Evolutionary conservation across 768 basidiomycete genomes (phyloP), one percentile per base, ranked within the genome.

Genomic region (Fibroporia radiculosa): DNA sequence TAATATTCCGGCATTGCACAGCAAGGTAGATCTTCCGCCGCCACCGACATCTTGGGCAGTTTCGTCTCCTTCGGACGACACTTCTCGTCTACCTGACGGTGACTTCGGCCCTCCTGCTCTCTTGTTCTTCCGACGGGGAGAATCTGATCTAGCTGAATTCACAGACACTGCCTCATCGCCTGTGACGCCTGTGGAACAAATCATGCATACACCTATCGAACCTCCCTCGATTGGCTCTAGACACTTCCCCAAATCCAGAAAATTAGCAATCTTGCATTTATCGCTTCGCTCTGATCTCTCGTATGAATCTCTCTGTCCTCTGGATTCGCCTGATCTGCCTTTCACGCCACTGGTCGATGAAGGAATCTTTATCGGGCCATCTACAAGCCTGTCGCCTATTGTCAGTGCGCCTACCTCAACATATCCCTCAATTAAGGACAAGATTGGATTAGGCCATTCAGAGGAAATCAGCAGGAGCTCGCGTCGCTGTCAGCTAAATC

Each of bases 151-250:
- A 35, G 8, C 34, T 35, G 8, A 12, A n/a, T 35, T 12, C 34
- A 8, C 29, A 31, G 29, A n/a, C 8, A 19, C 13, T 35, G 10
- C 16, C 16, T 8, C 16, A 10, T 28, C 46, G 19, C 52, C 58
- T 12, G 40, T 57, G 14, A 54, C 55, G 6, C 55, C 65, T 19
- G 35, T 49, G 4, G 62, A 64, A 28, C 63, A 66, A 53, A 34
- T 54, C n/a, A 45, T 59, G n/a, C 60, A 60, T 34, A 50, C 51
- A 4, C 52, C 62, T 8, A 41, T 50, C 26, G 45, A 55, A 14
- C 62, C 66, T 13, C 58, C 58, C 18, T 56, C 60, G 14, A 33
- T 51, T 7, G 33, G 8, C 20, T 19, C 14, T 18, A 19, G 14
- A 18, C 34, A 7, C 7, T 6, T 35, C 14, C 34, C 34, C 34